Evolutionary conservation across 2,329 filamentous ascomycete genomes (phyloP), one percentile per base, ranked within the genome.

Genomic region (Exophiala bonariae): DNA sequence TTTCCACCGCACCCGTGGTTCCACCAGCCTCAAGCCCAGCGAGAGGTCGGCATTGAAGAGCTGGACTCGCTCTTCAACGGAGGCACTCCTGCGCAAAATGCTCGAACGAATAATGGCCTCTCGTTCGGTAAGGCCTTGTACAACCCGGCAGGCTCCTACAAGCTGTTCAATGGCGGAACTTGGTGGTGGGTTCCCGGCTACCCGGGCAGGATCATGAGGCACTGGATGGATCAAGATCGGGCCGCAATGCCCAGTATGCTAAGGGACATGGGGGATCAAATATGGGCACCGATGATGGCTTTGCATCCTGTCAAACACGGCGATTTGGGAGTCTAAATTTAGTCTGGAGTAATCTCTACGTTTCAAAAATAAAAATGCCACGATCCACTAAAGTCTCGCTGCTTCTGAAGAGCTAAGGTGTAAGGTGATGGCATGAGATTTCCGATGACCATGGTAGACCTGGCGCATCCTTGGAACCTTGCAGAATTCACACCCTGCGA

Each of bases 151-250:
- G 47, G 47, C n/a, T 42, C 41, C 7, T 50, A 50, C 42, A 22
- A 46, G 16, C 31, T 45, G 8, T 85, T 96, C 62, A 77, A 79
- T 44, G 89, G 90, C 1, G 82, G 89, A 61, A 89, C 84, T 16
- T 97, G 90, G 89, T 96, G 92, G 68, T 96, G 95, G 68, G 88
- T 89, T 57, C 86, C 87, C 0, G 82, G 83, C 1, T 96, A 96
- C 63, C 83, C 87, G 4, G 79, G 83, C 2, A 88, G 89, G 55
- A 62, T 96, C 62, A 96, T 92, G 74, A 78, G 82, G 38, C 77
- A 89, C 52, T 96, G 92, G 91, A 71, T 96, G 31, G 83, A 89
- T 62, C 86, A 87, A 55, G 85, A 89, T 46, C 85, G 86, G 8
- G 88, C 87, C 18, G 86, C 89, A 59, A 79, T 86, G 66, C 83